Evolutionary conservation across 129 eudicot genomes (phyloP), one percentile per base, ranked within the genome.

Genomic region (Apium graveolens): DNA sequence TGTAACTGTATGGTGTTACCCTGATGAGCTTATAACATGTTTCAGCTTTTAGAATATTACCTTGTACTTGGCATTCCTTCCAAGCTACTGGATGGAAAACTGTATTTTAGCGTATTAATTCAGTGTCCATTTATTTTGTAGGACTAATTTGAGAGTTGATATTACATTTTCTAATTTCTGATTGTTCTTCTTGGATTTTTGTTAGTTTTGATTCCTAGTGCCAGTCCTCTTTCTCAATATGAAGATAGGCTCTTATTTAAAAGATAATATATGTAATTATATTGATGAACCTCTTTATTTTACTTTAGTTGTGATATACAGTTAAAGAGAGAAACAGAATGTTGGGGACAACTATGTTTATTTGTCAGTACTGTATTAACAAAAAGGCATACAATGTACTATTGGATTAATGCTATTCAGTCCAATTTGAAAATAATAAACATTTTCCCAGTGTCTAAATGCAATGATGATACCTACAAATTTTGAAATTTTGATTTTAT

Each of bases 1-100:
- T 60, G 16, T 60, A 60, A 60, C 34, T 60, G 68, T 60, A 60
- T 60, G 68, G 68, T 60, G 66, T 57, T 57, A n/a, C 12, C 66
- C 26, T 60, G 29, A 24, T 7, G 65, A 34, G 68, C 32, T n/a
- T 32, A n/a, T n/a, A 57, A 57, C 32, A 6, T 16, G 44, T 26
- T n/a, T 57, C 26, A 60, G 11, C 16, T n/a, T 26, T 60, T 60
- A 60, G 68, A 60, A 60, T 26, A 26, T 60, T n/a, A 60, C 32
- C 17, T 2, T 55, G 29, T 24, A 49, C 60, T 49, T 21, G 27
- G 27, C 27, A 53, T 53, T 53, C 62, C 62, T 53, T 53, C 62
- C 62, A 21, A 53, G 62, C 62, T 53, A 53, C 27, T 21, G 62
- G 62, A 53, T 53, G 62, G 62, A 53, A 53, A 53, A 26, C 62